Evolutionary conservation across 352 stramenopile genomes (phyloP).

Genomic region (Globisporangium solare): DNA sequence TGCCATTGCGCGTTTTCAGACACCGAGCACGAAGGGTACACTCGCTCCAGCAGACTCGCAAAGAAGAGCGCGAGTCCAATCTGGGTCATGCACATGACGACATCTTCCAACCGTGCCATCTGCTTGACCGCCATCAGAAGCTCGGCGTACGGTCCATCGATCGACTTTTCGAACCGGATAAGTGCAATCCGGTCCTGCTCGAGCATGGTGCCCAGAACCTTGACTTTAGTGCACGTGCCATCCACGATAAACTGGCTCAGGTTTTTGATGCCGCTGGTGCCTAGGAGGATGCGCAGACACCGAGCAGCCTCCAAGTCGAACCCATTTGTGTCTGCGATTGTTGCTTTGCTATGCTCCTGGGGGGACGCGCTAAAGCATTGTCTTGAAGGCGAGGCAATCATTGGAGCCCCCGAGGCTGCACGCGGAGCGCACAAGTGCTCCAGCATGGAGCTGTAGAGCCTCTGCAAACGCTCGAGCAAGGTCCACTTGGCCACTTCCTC

Average conservation of each 20-base stretch:
- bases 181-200: conserved; percentile 30
- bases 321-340: conserved; percentile 6
- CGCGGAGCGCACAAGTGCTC: conserved; percentile 16
- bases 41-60: conserved; percentile 6
- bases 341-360: not conserved
- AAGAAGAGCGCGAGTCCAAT: conserved; percentile 20
- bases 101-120: conserved; percentile 23
- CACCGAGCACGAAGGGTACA: conserved; percentile 1
- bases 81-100: conserved; percentile 6
- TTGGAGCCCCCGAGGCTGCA: not conserved
- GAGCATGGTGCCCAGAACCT: conserved; percentile 14
- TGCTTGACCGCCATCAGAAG: conserved; percentile 24
- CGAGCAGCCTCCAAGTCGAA: conserved; percentile 4
- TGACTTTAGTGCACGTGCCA: conserved; percentile 9
- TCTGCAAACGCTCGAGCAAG: conserved; percentile 15
- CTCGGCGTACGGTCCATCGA: conserved; percentile 19
- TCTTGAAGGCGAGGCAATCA: conserved; percentile 2
- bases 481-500: not conserved
- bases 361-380: not conserved
- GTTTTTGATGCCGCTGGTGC: conserved; percentile 5
- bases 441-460: conserved; percentile 19
- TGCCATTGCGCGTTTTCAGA: not conserved
- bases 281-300: conserved; percentile 14
- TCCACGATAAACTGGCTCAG: conserved; percentile 2
- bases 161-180: conserved; percentile 23